Evolutionary conservation across 345 rosid species (phyloP).

Genomic region (Boechera stricta): DNA sequence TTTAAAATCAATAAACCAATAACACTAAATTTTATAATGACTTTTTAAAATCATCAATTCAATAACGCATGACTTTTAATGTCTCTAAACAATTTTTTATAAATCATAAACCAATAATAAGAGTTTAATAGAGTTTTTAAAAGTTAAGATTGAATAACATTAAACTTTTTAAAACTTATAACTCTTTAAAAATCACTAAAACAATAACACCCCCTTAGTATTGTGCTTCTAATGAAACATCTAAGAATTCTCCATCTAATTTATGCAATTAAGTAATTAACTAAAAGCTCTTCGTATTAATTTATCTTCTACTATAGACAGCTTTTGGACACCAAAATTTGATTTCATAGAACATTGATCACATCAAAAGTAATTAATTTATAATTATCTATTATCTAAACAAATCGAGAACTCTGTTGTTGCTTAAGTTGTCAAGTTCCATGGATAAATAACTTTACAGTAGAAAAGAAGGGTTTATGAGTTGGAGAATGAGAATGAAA

Average conservation of each 20-base stretch:
- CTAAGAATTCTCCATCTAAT: not conserved
- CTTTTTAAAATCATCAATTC: no score
- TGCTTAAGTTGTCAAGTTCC: conserved; percentile 33
- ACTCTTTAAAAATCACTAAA: no score
- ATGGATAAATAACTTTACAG: conserved; percentile 13
- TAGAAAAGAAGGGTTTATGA: conserved; percentile 4
- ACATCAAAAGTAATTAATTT: not conserved
- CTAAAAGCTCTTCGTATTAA: not conserved
- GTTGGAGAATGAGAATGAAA: conserved; percentile 7
- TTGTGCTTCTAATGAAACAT: not conserved
- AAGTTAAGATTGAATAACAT: no score
- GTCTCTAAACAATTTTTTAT: no score
- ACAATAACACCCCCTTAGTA: not conserved
- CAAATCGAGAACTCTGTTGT: not conserved
- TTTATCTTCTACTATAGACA: not conserved
- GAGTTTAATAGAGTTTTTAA: no score
- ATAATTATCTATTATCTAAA: not conserved
- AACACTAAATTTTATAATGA: no score
- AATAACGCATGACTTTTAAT: no score
- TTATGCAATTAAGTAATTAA: not conserved
- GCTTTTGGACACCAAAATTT: not conserved
- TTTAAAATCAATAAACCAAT: no score
- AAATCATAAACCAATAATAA: no score
- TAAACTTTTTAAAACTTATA: no score
- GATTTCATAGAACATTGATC: not conserved